phyloP scores from a whole-genome alignment of 768 basidiomycete species.

The Collybiopsis luxurians region DNA sequence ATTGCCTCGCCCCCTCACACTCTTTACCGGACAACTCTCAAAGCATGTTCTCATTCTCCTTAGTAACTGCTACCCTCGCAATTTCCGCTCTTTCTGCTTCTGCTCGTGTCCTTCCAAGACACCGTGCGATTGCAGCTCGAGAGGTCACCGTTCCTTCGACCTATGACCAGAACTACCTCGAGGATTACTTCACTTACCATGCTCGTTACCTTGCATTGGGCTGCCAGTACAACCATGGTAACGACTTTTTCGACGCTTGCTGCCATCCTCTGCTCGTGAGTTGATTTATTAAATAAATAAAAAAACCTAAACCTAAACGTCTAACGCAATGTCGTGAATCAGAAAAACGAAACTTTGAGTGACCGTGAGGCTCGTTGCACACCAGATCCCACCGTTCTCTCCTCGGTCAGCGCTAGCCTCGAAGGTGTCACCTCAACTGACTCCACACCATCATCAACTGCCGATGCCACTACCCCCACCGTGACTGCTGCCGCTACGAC shows the following conservation, averaged over 20 bases:
- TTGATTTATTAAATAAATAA: slow-evolving; percentile 7
- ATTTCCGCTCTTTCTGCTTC: slow-evolving; percentile 24
- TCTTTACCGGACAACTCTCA: slow-evolving; percentile 6
- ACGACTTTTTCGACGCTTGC: slow-evolving; percentile 61
- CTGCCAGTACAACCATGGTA: slow-evolving; percentile 46
- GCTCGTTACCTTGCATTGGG: slow-evolving; percentile 56
- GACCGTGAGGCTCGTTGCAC: slow-evolving; percentile 41
- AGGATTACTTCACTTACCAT: slow-evolving; percentile 57
- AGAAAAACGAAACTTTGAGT: slow-evolving; percentile 29
- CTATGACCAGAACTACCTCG: slow-evolving; percentile 46
- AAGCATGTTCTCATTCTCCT: slow-evolving; percentile 33
- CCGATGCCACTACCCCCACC: slow-evolving; percentile 20
- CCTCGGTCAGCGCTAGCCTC: slow-evolving; percentile 25
- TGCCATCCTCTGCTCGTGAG: slow-evolving; percentile 69
- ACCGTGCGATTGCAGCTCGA: slow-evolving; percentile 25
- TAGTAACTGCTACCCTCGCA: slow-evolving; percentile 30
- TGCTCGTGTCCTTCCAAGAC: slow-evolving; percentile 34
- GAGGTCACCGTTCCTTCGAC: slow-evolving; percentile 25
- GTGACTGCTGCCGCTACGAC: slow-evolving; percentile 20
- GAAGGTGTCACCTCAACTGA: slow-evolving; percentile 22
- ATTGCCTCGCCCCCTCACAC: not conserved
- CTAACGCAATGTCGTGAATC: too few relatives aligned
- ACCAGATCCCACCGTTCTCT: slow-evolving; percentile 51
- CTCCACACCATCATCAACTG: slow-evolving; percentile 20
- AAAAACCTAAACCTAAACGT: slow-evolving; percentile 4